Evolutionary conservation across 257 asterid genomes (phyloP).

Genomic region (Ligustrum vulgare): DNA sequence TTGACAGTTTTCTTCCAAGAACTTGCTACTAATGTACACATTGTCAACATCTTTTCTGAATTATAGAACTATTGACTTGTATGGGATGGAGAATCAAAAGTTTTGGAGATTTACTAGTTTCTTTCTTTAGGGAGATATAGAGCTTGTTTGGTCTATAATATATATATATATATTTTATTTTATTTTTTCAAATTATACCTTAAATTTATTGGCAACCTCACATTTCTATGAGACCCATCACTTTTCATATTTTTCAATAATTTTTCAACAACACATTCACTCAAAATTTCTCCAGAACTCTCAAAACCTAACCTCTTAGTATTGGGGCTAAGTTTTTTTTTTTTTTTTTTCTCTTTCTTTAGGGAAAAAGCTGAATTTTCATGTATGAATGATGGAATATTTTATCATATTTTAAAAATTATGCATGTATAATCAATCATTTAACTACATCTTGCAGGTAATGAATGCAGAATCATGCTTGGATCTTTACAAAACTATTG

Average conservation of each 20-base stretch:
- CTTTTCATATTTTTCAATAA: too few species aligned
- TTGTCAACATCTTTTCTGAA: background rate
- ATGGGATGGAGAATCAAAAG: conserved; percentile 4
- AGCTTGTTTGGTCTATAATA: too few species aligned
- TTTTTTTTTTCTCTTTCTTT: background rate
- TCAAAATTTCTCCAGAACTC: too few species aligned
- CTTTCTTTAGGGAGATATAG: conserved; percentile 18
- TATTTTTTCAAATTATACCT: too few species aligned
- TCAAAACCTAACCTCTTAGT: background rate
- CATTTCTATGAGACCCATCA: too few species aligned
- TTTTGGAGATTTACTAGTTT: conserved; percentile 11
- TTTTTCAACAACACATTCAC: too few species aligned
- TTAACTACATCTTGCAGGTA: conserved; percentile 54
- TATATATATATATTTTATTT: too few species aligned
- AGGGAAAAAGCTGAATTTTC: conserved; percentile 35
- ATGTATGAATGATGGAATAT: conserved; percentile 50
- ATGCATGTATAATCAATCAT: background rate
- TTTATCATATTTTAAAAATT: background rate
- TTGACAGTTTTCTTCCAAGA: background rate
- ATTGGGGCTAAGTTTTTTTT: background rate
- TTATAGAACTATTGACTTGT: background rate
- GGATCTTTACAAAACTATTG: conserved; percentile 75
- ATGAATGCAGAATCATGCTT: conserved; percentile 80
- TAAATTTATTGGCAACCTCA: too few species aligned
- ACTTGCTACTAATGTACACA: conserved; percentile 5